Evolutionary conservation across 1,139 yeast genomes (phyloP).

Genomic region (Meyerozyma smithsonii): DNA sequence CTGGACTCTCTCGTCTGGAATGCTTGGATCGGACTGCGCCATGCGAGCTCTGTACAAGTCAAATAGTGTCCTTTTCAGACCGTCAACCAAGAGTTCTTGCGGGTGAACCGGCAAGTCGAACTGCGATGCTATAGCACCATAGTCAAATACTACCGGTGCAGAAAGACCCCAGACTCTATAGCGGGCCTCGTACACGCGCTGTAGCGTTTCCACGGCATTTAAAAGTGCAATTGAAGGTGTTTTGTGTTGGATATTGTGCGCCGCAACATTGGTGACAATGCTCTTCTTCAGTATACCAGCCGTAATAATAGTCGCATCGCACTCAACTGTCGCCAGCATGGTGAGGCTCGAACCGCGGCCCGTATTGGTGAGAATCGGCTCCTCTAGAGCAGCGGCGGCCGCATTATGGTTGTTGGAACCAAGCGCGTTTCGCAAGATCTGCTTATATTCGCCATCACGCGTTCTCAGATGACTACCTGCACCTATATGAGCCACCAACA

Average conservation of each 20-base stretch:
- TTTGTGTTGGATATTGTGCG: constrained; percentile 1
- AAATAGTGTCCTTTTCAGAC: constrained; percentile 6
- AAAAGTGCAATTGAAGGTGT: not conserved
- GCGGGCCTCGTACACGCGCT: not conserved
- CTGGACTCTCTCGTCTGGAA: too few species aligned
- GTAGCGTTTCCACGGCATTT: not conserved
- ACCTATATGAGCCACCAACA: constrained; percentile 32
- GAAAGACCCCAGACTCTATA: not conserved
- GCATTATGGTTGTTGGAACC: not conserved
- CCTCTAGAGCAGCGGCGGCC: not conserved
- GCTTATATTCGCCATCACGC: constrained; percentile 16
- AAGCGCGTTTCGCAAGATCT: constrained; percentile 21
- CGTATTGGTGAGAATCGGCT: constrained; percentile 4
- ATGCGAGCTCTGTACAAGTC: constrained; percentile 10
- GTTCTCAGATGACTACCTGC: constrained; percentile 32
- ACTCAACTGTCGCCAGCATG: constrained; percentile 1
- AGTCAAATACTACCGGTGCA: not conserved
- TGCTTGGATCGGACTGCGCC: not conserved
- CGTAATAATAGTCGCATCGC: constrained; percentile 3
- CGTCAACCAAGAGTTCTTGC: not conserved
- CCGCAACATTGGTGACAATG: not conserved
- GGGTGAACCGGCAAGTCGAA: not conserved
- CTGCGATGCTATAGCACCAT: not conserved
- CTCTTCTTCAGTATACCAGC: not conserved
- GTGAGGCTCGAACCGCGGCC: constrained; percentile 4